Evolutionary conservation across 768 basidiomycete genomes (phyloP), one percentile per base, ranked within the genome.

Genomic region (Calocybe indica): DNA sequence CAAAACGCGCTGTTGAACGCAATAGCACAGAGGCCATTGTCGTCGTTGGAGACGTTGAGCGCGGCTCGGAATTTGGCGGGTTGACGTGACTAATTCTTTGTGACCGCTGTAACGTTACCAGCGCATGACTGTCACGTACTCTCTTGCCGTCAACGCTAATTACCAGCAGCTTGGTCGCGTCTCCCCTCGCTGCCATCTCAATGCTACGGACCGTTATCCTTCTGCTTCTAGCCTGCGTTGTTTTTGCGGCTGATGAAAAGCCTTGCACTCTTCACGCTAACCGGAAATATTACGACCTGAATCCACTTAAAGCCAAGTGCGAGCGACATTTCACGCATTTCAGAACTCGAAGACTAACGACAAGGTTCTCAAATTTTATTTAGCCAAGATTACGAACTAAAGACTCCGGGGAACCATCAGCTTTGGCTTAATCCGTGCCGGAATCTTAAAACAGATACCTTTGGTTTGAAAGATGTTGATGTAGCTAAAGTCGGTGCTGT

Each of bases 341-440:
- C 47, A 39, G 29, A 45, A 22, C 33, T 6, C 43, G 41, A 22
- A 37, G 46, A 35, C 37, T 48, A 6, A 43, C 34, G 43, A 47
- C 42, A 34, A 54, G 47, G 43, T 46, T 31, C n/a, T 52, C 37
- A 22, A 59, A 30, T 39, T 33, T 55, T 43, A 40, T 59, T 31
- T 60, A 89, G 86, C 52, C 78, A 76, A 55, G 86, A 90, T 62
- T 83, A 85, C 56, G 62, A 74, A 47, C 62, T 83, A 40, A 62
- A 63, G 40, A 78, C 80, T 0, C 64, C 71, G 1, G 70, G 64
- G 12, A 76, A 76, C 29, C 67, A 71, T 37, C 54, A 67, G 2
- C 71, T 82, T 45, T 65, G 67, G n/a, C 57, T 90, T 12, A 89
- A 87, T 54, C 74, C 84, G 0, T 91, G 88, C 61, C 74, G 72